phyloP scores from a whole-genome alignment of 2,329 filamentous ascomycete genomes.

The Rutstroemia sp. region DNA sequence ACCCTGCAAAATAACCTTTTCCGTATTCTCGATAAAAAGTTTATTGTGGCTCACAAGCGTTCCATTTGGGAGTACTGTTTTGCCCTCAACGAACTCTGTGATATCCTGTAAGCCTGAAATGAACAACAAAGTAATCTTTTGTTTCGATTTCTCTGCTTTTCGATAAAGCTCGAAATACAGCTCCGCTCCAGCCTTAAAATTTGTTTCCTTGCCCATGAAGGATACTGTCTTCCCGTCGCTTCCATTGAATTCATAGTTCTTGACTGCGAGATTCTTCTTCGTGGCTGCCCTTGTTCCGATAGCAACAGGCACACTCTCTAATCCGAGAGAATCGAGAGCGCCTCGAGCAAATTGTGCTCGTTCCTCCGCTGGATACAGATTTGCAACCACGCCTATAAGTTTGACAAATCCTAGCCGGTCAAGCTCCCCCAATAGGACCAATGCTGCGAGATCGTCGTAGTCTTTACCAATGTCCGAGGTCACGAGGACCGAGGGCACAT shows the following conservation, averaged over 20 bases:
- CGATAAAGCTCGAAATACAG: constrained; percentile 14
- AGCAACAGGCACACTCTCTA: constrained; percentile 19
- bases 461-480: constrained; percentile 28
- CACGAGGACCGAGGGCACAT: constrained; percentile 17
- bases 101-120: constrained; percentile 26
- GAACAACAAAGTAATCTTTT: constrained; percentile 22
- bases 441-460: constrained; percentile 25
- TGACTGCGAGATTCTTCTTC: background rate
- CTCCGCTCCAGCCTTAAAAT: constrained; percentile 9
- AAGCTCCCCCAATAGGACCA: constrained; percentile 25
- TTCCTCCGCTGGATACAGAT: constrained; percentile 17
- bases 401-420: constrained; percentile 21
- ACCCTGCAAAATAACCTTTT: constrained; percentile 21
- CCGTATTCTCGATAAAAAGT: constrained; percentile 11
- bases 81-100: constrained; percentile 10
- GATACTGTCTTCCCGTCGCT: constrained; percentile 18
- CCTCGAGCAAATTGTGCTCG: constrained; percentile 22
- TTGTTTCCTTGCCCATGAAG: constrained; percentile 16
- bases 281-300: constrained; percentile 9
- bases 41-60: constrained; percentile 1
- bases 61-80: background rate
- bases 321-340: constrained; percentile 18
- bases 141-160: constrained; percentile 9
- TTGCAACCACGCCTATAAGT: constrained; percentile 24
- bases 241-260: background rate